Conservation (phyloP, 2,329 filamentous ascomycete species). For the Botrytis porri region DNA sequence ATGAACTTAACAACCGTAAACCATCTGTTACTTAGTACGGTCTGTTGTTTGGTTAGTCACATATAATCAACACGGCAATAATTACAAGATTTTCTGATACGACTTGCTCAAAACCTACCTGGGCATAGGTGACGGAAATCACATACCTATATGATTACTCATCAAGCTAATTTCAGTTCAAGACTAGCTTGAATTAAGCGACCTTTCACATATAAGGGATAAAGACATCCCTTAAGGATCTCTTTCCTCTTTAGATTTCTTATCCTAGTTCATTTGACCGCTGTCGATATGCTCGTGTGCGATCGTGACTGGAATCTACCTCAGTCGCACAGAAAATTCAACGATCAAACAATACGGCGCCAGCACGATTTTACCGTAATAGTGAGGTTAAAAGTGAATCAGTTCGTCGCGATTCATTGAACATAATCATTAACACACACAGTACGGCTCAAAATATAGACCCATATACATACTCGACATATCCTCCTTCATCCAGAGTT, state of each 20-base stretch:
- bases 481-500: accelerated
- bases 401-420: not conserved
- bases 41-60: not conserved
- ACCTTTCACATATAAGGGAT: not conserved
- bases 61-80: not conserved
- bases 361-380: not conserved
- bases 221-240: not conserved
- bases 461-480: accelerated
- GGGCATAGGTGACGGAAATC: not conserved
- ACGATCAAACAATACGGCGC: not conserved
- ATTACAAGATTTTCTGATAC: not conserved
- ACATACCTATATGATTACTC: not conserved
- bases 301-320: not conserved
- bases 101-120: not conserved
- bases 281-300: not conserved
- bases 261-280: not conserved
- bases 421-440: accelerated
- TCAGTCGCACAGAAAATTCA: not conserved
- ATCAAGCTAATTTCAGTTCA: not conserved
- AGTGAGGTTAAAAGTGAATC: accelerated
- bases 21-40: not conserved
- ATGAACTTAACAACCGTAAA: not conserved
- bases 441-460: not conserved
- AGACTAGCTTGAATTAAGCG: not conserved
- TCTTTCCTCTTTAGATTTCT: not conserved